phyloP scores from a whole-genome alignment of 2,329 filamentous ascomycete genomes.

The Stachybotrys elegans region DNA sequence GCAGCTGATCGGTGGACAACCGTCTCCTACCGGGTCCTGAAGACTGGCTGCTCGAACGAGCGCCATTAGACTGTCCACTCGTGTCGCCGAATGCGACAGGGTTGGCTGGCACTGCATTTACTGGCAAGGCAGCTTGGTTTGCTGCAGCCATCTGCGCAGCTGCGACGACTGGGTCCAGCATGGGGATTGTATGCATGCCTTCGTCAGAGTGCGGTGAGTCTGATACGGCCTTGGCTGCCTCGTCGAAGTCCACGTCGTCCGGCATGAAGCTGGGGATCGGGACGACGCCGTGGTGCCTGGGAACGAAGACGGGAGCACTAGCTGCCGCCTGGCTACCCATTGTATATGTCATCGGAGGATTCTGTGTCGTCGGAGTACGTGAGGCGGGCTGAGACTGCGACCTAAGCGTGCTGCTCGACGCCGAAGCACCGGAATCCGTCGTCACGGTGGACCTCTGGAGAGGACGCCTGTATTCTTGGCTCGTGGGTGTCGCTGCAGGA shows the following conservation, averaged over 20 bases:
- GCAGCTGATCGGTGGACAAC: slow-evolving; percentile 48
- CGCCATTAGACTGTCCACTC: too few species aligned
- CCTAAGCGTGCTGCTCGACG: slow-evolving; percentile 51
- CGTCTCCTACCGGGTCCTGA: slow-evolving; percentile 36
- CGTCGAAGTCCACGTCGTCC: slow-evolving; percentile 48
- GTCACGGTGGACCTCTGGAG: slow-evolving; percentile 48
- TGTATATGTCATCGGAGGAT: slow-evolving; percentile 16
- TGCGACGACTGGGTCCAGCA: too few species aligned
- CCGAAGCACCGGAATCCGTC: slow-evolving; percentile 41
- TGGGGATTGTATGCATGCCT: slow-evolving; percentile 21
- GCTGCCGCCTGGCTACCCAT: slow-evolving; percentile 28
- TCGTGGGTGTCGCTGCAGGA: slow-evolving; percentile 39
- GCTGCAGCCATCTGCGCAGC: too few species aligned
- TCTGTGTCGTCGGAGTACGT: slow-evolving; percentile 31
- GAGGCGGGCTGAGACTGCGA: slow-evolving; percentile 64
- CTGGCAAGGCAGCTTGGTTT: too few species aligned
- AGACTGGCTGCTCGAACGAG: slow-evolving; percentile 25
- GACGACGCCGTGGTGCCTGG: slow-evolving; percentile 42
- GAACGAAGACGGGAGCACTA: slow-evolving; percentile 26
- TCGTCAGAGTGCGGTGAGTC: slow-evolving; percentile 47
- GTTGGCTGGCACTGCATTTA: slow-evolving; percentile 25
- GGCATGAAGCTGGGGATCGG: slow-evolving; percentile 51
- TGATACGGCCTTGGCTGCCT: slow-evolving; percentile 32
- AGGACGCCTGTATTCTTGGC: slow-evolving; percentile 51
- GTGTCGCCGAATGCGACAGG: slow-evolving; percentile 45